phyloP scores from a whole-genome alignment of 2,329 filamentous ascomycete species.

The Fusarium domesticum region DNA sequence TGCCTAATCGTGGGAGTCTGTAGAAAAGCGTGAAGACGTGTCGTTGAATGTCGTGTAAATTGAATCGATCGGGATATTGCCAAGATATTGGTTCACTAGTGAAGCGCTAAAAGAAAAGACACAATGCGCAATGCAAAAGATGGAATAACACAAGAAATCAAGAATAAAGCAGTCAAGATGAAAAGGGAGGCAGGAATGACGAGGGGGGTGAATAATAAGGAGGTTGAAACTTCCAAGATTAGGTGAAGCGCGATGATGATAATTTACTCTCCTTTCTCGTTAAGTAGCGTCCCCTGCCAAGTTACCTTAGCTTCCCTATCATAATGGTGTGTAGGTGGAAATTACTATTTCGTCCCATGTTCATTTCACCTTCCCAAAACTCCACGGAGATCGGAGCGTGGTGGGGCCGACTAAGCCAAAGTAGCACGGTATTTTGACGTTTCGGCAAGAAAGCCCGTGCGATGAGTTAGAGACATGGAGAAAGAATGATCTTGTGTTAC shows the following conservation, averaged over 20 bases:
- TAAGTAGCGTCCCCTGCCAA: neutral
- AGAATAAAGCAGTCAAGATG: neutral
- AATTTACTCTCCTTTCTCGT: constrained; percentile 7
- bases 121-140: neutral
- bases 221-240: neutral
- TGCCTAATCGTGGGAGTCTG: neutral
- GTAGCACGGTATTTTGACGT: neutral
- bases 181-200: constrained; percentile 1
- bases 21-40: constrained; percentile 3
- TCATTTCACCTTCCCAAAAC: neutral
- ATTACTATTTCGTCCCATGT: neutral
- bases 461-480: no score
- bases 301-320: constrained; percentile 13
- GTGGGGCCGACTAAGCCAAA: neutral
- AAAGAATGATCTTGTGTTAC: no score
- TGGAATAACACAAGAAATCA: neutral
- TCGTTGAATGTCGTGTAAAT: constrained; percentile 11
- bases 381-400: neutral
- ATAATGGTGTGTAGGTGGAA: no score
- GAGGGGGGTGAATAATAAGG: constrained; percentile 8
- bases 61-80: constrained; percentile 13
- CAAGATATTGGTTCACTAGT: no score
- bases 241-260: neutral
- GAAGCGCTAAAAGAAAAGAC: no score
- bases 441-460: no score